Conservation (phyloP, 163 green algal genomes). For the Volvox carteri region DNA sequence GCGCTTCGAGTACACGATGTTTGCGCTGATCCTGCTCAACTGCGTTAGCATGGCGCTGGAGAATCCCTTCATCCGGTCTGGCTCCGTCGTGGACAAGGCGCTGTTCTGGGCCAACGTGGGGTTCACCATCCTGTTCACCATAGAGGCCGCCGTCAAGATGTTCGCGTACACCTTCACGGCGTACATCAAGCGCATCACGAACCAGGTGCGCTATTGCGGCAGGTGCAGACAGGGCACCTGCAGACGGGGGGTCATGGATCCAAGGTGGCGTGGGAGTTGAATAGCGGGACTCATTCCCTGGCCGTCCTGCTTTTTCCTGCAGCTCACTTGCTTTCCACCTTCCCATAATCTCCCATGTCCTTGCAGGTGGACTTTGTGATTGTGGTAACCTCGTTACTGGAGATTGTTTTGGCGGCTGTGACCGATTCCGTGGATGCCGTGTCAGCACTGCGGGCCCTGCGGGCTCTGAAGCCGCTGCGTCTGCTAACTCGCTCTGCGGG, state of each 20-base stretch:
- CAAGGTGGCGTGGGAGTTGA: background rate
- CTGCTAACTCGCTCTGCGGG: conserved; percentile 77
- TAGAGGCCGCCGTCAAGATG: conserved; percentile 76
- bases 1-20: conserved; percentile 84
- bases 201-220: conserved; percentile 42
- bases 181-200: conserved; percentile 70
- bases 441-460: conserved; percentile 76
- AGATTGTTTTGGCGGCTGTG: conserved; percentile 70
- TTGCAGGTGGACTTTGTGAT: conserved; percentile 84
- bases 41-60: conserved; percentile 78
- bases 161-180: conserved; percentile 78
- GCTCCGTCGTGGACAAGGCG: conserved; percentile 18
- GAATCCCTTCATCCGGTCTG: conserved; percentile 49
- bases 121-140: conserved; percentile 80
- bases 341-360: too few relatives aligned
- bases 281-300: too few relatives aligned
- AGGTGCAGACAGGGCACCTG: background rate
- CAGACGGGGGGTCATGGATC: too few relatives aligned
- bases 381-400: conserved; percentile 77
- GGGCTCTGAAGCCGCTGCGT: conserved; percentile 84
- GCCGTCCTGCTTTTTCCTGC: background rate
- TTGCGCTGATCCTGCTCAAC: conserved; percentile 83
- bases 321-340: too few relatives aligned
- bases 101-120: conserved; percentile 63
- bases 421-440: conserved; percentile 45